phyloP scores from a whole-genome alignment of 257 asterid species.

The Solanum chiquidenum region DNA sequence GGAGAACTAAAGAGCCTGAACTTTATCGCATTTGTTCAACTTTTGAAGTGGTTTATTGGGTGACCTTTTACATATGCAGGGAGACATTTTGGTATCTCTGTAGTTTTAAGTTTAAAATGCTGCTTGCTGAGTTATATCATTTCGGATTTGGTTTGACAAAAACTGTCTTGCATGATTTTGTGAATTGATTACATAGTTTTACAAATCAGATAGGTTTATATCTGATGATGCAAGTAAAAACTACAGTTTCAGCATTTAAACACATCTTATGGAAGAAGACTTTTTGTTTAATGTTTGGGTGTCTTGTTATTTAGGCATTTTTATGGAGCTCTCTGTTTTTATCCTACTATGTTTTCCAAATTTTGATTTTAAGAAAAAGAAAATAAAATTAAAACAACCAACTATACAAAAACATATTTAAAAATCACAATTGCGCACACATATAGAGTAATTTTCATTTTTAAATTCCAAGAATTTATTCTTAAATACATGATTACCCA shows the following conservation, averaged over 20 bases:
- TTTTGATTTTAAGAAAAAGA: too few relatives aligned
- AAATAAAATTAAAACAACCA: neutral
- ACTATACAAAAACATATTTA: neutral
- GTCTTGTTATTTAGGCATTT: neutral
- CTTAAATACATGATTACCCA: neutral
- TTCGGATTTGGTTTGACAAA: neutral
- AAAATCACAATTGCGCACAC: neutral
- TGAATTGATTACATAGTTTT: neutral
- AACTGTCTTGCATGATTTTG: neutral
- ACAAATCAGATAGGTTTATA: neutral
- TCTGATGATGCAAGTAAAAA: neutral
- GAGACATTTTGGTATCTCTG: neutral
- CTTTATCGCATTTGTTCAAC: neutral
- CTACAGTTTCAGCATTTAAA: neutral
- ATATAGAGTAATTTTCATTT: too few relatives aligned
- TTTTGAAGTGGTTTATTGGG: neutral
- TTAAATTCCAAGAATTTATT: neutral
- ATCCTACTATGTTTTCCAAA: neutral
- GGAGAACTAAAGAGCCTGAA: neutral
- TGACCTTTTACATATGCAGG: neutral
- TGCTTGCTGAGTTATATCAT: neutral
- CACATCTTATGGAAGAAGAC: neutral
- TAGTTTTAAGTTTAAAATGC: neutral
- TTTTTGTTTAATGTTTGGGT: neutral
- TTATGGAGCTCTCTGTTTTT: neutral